Percentiles rank a stretch among this genome's conserved stretches.
Conservation (phyloP, 2,329 filamentous ascomycete species). For the Lanzia echinophila region DNA sequence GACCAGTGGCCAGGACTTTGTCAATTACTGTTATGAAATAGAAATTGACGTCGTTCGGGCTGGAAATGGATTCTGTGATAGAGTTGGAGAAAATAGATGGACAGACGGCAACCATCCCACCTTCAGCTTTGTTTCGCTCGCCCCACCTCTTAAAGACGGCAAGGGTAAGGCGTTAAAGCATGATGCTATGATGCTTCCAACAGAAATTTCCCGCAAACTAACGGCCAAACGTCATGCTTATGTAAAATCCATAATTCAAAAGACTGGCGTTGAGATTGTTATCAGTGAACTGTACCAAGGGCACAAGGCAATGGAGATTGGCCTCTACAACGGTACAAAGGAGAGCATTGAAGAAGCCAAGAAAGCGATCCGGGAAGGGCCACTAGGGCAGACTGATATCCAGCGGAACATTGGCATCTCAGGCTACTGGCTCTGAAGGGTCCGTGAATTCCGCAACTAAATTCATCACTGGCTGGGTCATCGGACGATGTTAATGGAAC, state of each 20-base stretch:
- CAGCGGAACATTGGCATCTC: too few relatives aligned
- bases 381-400: too few relatives aligned
- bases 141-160: background rate
- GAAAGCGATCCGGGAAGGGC: background rate
- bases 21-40: background rate
- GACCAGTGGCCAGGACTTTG: background rate
- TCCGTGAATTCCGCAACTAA: too few relatives aligned
- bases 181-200: background rate
- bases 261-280: background rate
- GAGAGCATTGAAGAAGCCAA: background rate
- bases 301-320: background rate
- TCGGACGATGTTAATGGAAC: too few relatives aligned
- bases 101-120: background rate
- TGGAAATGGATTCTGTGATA: background rate
- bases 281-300: background rate
- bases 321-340: background rate
- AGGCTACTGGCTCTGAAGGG: too few relatives aligned
- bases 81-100: background rate
- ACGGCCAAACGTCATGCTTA: background rate
- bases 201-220: background rate
- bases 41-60: background rate
- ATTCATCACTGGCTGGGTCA: too few relatives aligned
- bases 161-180: background rate
- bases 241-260: rapidly evolving
- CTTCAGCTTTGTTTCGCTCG: background rate